Evolutionary conservation across 306 rosid genomes (phyloP).

Genomic region (Hippophae gyantsensis): DNA sequence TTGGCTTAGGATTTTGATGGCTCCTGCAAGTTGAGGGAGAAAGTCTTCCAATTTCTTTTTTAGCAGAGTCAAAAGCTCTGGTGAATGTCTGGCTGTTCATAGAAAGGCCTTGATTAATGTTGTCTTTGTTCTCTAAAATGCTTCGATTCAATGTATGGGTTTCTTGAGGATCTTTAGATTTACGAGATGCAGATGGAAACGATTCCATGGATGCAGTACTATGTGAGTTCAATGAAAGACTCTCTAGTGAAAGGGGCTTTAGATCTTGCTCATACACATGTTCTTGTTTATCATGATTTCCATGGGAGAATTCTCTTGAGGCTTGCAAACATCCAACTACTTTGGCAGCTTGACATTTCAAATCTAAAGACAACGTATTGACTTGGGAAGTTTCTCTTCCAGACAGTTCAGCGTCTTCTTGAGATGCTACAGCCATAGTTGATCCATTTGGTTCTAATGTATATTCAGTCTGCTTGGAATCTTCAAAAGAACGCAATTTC

Average conservation of each 20-base stretch:
- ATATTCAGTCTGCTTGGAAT: constrained; percentile 28
- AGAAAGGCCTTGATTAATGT: constrained; percentile 23
- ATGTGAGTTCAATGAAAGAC: constrained; percentile 26
- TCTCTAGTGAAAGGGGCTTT: constrained; percentile 32
- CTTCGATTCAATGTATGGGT: constrained; percentile 25
- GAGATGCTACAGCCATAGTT: constrained; percentile 27
- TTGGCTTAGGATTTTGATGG: constrained; percentile 27
- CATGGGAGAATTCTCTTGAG: constrained; percentile 31
- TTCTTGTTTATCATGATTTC: constrained; percentile 26
- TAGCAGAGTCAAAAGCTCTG: constrained; percentile 36
- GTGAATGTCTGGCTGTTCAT: constrained; percentile 24
- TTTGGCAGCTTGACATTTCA: constrained; percentile 23
- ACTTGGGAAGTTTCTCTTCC: constrained; percentile 22
- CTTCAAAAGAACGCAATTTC: constrained; percentile 22
- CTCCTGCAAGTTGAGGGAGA: constrained; percentile 28
- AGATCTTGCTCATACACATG: constrained; percentile 32
- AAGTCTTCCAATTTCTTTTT: constrained; percentile 26
- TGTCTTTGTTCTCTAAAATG: constrained; percentile 20
- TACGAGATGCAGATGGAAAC: constrained; percentile 16
- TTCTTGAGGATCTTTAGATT: constrained; percentile 32
- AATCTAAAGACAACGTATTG: constrained; percentile 24
- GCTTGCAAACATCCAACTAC: constrained; percentile 31
- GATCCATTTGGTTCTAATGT: constrained; percentile 21
- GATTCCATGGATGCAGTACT: constrained; percentile 27
- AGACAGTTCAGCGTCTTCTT: constrained; percentile 24